A percentile compares a stretch with the other conserved stretches of the same genome.
Conservation (phyloP, 2,329 filamentous ascomycete genomes). For the Phoma sp. region DNA sequence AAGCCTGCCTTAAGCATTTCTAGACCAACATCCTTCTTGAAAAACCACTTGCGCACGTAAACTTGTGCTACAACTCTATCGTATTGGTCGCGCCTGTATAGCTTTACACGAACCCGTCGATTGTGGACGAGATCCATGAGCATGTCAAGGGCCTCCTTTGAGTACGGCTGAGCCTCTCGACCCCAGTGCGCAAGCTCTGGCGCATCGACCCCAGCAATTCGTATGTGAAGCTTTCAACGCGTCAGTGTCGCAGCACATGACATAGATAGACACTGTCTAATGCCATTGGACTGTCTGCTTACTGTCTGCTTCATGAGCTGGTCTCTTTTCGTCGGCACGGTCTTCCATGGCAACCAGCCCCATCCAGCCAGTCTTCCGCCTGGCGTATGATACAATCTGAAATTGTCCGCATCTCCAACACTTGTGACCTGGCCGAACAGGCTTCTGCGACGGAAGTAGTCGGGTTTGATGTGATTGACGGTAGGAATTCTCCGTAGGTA, state of each 20-base stretch:
- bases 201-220: conserved; percentile 90
- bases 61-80: conserved; percentile 88
- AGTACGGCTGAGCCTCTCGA: conserved; percentile 80
- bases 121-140: conserved; percentile 74
- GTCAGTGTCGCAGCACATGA: conserved; percentile 16
- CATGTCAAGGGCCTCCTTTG: conserved; percentile 81
- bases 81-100: conserved; percentile 90
- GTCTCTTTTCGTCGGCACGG: conserved; percentile 70
- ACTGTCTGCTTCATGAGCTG: conserved; percentile 80
- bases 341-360: conserved; percentile 82
- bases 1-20: conserved; percentile 87
- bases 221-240: conserved; percentile 73
- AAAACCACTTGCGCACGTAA: conserved; percentile 70
- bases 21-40: conserved; percentile 80
- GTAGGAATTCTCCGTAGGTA: conserved; percentile 86
- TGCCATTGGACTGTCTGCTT: conserved; percentile 25
- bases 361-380: conserved; percentile 87
- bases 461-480: conserved; percentile 74
- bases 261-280: not conserved
- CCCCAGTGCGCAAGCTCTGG: conserved; percentile 95
- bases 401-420: conserved; percentile 96
- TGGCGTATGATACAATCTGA: conserved; percentile 92
- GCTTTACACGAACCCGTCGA: conserved; percentile 77
- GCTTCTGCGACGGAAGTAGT: conserved; percentile 75
- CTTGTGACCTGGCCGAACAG: conserved; percentile 87